Evolutionary conservation across 768 basidiomycete species (phyloP).

Genomic region (Pluteus cervinus): DNA sequence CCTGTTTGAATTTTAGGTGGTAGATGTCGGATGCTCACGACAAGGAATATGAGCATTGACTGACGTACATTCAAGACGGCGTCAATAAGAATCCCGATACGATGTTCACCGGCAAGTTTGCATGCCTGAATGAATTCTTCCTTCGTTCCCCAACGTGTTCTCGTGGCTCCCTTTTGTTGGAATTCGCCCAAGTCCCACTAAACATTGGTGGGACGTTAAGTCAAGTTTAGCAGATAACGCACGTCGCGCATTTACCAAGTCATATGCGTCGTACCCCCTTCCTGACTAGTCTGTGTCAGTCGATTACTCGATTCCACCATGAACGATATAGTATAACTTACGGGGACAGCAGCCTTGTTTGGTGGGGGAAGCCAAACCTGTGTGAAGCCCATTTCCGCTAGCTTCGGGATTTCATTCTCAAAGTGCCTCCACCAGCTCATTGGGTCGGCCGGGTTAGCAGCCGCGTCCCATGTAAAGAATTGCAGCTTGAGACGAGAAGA

Average conservation of each 20-base stretch:
- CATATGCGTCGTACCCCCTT: constrained; percentile 83
- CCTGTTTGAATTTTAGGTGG: too few relatives aligned
- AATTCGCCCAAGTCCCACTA: constrained; percentile 91
- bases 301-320: neutral
- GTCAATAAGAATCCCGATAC: constrained; percentile 76
- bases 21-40: neutral
- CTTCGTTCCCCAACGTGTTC: constrained; percentile 85
- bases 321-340: constrained; percentile 18
- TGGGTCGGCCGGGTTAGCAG: constrained; percentile 38
- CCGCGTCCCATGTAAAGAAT: constrained; percentile 81
- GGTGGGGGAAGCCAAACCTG: constrained; percentile 83
- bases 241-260: constrained; percentile 45
- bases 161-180: constrained; percentile 60
- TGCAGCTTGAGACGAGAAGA: constrained; percentile 45
- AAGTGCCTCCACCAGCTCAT: constrained; percentile 82
- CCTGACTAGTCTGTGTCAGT: constrained; percentile 41
- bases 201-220: constrained; percentile 1
- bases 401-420: constrained; percentile 53
- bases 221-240: neutral
- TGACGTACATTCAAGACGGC: constrained; percentile 78
- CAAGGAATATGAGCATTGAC: neutral
- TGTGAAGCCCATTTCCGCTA: constrained; percentile 67
- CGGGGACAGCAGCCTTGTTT: constrained; percentile 67
- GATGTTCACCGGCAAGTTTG: constrained; percentile 55
- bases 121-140: constrained; percentile 72